A percentile compares a stretch with the other conserved stretches of the same genome.
These are phyloP conservation scores for Pterocarpus santalinus DNA, from an alignment of 306 rosid genomes.

Conservation along the genomic window DNA sequence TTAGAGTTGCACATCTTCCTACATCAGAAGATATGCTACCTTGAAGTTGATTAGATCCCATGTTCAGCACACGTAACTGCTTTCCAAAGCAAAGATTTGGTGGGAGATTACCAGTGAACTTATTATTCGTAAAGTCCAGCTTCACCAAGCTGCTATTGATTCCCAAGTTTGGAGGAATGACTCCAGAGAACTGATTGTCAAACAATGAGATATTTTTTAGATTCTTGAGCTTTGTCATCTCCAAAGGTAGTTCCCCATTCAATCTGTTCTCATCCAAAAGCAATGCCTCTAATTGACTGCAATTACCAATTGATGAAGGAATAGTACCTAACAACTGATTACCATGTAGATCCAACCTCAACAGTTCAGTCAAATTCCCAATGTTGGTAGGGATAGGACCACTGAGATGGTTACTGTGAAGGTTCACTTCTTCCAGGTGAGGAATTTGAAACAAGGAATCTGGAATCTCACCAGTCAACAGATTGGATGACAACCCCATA, in stretches of 20 bases:
- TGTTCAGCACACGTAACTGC: not conserved
- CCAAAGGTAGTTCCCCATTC: constrained; percentile 60
- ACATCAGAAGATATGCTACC: not conserved
- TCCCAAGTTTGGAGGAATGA: constrained; percentile 16
- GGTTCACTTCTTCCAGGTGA: constrained; percentile 46
- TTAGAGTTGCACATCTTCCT: not conserved
- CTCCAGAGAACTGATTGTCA: constrained; percentile 63
- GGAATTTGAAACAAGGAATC: constrained; percentile 56
- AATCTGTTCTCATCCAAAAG: constrained; percentile 46
- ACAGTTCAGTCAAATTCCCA: constrained; percentile 52
- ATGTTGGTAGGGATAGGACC: constrained; percentile 63
- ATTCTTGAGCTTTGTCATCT: constrained; percentile 59
- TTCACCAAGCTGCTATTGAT: constrained; percentile 7
- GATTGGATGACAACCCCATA: constrained; percentile 47
- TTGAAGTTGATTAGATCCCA: not conserved
- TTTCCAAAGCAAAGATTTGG: not conserved
- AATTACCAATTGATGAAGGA: constrained; percentile 63
- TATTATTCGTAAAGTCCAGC: not conserved
- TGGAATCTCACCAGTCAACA: constrained; percentile 56
- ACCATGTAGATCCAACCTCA: constrained; percentile 35
- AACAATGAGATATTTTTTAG: constrained; percentile 60
- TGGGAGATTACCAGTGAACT: constrained; percentile 45
- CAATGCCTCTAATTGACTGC: constrained; percentile 54
- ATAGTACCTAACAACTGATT: constrained; percentile 56
- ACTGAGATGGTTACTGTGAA: constrained; percentile 48